Evolutionary conservation across 1,284 basidiomycete genomes (phyloP), one percentile per base, ranked within the genome.

Genomic region (Ustilago nuda): DNA sequence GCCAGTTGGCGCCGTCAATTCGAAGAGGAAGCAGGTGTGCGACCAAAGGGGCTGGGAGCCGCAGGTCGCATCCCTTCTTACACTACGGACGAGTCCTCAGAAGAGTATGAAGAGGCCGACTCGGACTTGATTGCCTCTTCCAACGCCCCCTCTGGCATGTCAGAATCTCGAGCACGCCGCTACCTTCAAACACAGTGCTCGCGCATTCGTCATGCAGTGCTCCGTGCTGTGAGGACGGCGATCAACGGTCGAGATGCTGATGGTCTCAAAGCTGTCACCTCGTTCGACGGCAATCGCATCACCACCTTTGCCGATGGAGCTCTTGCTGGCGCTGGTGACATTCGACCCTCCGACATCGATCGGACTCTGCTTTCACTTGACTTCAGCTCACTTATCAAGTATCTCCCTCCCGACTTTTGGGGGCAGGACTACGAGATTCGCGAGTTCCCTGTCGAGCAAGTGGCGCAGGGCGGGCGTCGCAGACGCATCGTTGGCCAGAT

Each of bases 1-100:
- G 77, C 83, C 39, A 76, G 69, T 15, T 85, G 84, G 84, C 64
- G 82, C 48, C 67, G 72, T n/a, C 79, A 82, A 50, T 80, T 82
- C 59, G 82, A 82, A 36, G 72, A 76, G 43, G 81, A 82, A 56
- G 78, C 76, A 7, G 63, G 66, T 2, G 60, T 71, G 6, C 63
- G 57, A 33, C 58, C 67, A 30, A 59, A 59, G 13, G 54, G 61
- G 4, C 23, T 61, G 15, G 53, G 45, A 15, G 23, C 53, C 32
- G 19, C 58, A 30, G 58, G 58, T 15, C 52, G 64, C 4, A 43
- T 54, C n/a, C 48, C 66, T 1, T 60, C 59, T 11, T 71, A 45
- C 53, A 58, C 56, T 19, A 74, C 65, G 32, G 65, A 66, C 59
- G 67, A 66, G 50, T 74, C 61, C 4, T 74, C 72, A 5, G 72